Evolutionary conservation across 1,139 yeast genomes (phyloP).

Genomic region (Suhomyces guaymorum): DNA sequence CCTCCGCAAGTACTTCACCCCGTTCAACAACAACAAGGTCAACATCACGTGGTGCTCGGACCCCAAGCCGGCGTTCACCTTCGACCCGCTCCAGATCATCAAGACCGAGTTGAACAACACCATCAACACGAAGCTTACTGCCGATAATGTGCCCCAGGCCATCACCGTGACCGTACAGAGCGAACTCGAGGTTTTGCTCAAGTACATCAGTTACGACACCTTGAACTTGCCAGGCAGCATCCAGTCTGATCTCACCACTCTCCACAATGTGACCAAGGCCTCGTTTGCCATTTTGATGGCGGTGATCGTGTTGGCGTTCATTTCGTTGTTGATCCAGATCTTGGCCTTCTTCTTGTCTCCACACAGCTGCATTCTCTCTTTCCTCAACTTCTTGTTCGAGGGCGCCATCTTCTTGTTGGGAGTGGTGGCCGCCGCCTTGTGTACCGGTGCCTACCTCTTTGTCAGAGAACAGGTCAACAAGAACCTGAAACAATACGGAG

Average conservation of each 20-base stretch:
- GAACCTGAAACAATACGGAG: conserved; percentile 32
- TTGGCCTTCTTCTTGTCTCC: conserved; percentile 44
- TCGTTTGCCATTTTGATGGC: conserved; percentile 17
- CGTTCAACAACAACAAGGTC: conserved; percentile 37
- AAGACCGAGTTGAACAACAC: conserved; percentile 40
- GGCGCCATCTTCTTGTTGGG: conserved; percentile 31
- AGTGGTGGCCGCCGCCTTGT: conserved; percentile 36
- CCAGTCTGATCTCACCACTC: conserved; percentile 31
- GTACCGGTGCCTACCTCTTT: conserved; percentile 35
- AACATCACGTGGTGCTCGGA: conserved; percentile 57
- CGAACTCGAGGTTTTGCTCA: conserved; percentile 31
- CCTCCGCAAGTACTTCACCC: conserved; percentile 19
- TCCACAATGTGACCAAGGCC: conserved; percentile 39
- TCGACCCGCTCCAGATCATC: conserved; percentile 55
- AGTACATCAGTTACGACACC: conserved; percentile 30
- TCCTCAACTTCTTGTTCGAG: conserved; percentile 42
- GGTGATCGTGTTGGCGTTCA: conserved; percentile 40
- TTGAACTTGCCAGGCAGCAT: conserved; percentile 43
- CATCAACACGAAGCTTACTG: conserved; percentile 29
- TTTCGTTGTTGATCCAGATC: conserved; percentile 38
- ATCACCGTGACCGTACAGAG: conserved; percentile 22
- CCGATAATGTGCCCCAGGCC: conserved; percentile 17
- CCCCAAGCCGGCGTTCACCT: conserved; percentile 47
- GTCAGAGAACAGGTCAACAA: conserved; percentile 37
- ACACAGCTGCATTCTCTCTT: conserved; percentile 39